Evolutionary conservation across 2,329 filamentous ascomycete species (phyloP).

Genomic region (Ophiostoma tasmaniense): DNA sequence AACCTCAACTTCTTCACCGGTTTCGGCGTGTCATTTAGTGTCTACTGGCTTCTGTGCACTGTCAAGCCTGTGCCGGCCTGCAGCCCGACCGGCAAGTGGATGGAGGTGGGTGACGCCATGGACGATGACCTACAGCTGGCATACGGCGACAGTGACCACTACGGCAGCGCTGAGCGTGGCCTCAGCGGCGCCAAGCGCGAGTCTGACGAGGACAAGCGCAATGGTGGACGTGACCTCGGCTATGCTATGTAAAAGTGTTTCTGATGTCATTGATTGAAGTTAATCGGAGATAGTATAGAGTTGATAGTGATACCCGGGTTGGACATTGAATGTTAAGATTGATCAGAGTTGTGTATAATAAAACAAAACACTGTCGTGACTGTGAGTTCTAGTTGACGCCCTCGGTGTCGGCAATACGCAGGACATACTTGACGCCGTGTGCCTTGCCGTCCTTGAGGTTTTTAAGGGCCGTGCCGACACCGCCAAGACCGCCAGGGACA

Average conservation of each 20-base stretch:
- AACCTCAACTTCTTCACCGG: slow-evolving; percentile 86
- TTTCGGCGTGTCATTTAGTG: slow-evolving; percentile 57
- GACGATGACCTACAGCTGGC: slow-evolving; percentile 45
- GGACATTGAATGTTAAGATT: background rate
- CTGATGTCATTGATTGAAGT: too few relatives aligned
- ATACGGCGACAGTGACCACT: slow-evolving; percentile 30
- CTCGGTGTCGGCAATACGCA: slow-evolving; percentile 27
- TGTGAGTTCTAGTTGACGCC: slow-evolving; percentile 2
- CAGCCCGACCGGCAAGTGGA: slow-evolving; percentile 56
- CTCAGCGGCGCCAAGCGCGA: background rate
- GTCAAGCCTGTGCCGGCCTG: slow-evolving; percentile 65
- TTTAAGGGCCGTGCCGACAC: slow-evolving; percentile 43
- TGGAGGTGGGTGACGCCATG: slow-evolving; percentile 62
- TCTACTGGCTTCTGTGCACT: slow-evolving; percentile 64
- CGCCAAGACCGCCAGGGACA: slow-evolving; percentile 44
- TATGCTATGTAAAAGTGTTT: background rate
- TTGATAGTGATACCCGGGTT: background rate
- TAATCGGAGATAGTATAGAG: background rate
- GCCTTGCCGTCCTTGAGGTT: slow-evolving; percentile 52
- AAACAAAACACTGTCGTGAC: background rate
- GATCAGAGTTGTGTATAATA: background rate
- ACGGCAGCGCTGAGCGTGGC: background rate
- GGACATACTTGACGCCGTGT: slow-evolving; percentile 53
- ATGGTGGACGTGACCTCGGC: background rate
- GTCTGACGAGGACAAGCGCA: background rate